Base-by-base conservation (phyloP, 2,329 filamentous ascomycete species). In the Colletotrichum theobromicola region DNA sequence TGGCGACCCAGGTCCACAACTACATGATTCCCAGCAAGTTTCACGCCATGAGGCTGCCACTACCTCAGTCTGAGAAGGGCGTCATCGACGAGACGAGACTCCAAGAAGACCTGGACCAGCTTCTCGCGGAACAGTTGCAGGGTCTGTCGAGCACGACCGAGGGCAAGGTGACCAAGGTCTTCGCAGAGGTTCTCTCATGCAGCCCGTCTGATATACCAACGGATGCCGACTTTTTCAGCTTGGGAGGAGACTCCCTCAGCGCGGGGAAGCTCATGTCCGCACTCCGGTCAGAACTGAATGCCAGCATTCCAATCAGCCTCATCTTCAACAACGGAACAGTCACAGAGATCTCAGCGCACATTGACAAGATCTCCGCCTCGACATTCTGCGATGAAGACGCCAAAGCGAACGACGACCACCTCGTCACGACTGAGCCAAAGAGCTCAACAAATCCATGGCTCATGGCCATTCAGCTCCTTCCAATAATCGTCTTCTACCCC, bases 191-290 rank as follows among this genome's bases (percentile, higher is more conserved):
- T 4, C 82, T 91, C 13, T 81, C 82, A 4, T 82, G 85, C 15
- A 79, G 82, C 2, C 77, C 81, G 1, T 79, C 80, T 4, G 85
- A 88, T 3, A 81, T 90, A 15, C 77, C 81, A 1, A 75, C 78
- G 0, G 79, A 84, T 2, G 85, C 86, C 0, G 87, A 90, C 77
- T 90, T 90, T 77, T 90, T 90, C 77, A 82, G 83, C 15, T 82
- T 89, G 18, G 89, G 89, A 7, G 89, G 90, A 21, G 88, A 91
- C 77, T 90, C 88, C 42, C 83, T 91, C 61, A 84, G 84, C 24
- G 89, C 89, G 35, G 90, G 89, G 3, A 84, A 84, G 37, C 83
- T 91, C 1, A 81, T 90, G 8, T 90, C 89, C 2, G 81, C 83
- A 2, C 82, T 91, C 5, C 85, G 89, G n/a, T 83, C 83, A 32